Base-by-base conservation (phyloP, 148 eudicot species). In the Fagopyrum esculentum region DNA sequence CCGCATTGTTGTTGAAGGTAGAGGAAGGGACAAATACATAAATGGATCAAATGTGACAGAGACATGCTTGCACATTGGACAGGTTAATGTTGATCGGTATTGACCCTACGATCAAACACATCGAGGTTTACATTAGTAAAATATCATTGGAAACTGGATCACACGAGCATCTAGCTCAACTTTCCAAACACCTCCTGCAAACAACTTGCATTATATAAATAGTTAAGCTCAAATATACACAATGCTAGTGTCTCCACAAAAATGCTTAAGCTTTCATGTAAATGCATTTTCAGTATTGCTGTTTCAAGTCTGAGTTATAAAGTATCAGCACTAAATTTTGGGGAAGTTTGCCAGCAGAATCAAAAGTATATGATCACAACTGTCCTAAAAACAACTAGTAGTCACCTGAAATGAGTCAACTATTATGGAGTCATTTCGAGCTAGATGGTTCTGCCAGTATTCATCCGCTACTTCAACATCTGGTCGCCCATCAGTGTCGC, bases 11-110 rank as follows among this genome's bases (percentile, higher is more conserved):
- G 95, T 82, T 69, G 88, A 81, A 80, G 97, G 97, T 76, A 93
- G 81, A 2, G 98, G 97, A 49, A 93, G 81, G 6, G 97, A 85
- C 57, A 93, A 80, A 77, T 89, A 89, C 94, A 88, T 84, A 78
- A 93, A 91, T 45, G 97, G 93, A 80, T 91, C 95, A 85, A 91
- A 91, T 74, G 86, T 91, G 9, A 85, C 56, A 26, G 98, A 93
- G 75, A 81, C 79, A 76, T 84, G 90, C 81, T 82, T 84, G 89
- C 98, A 93, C 74, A 81, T 69, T 9, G 95, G 93, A 75, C 98
- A 93, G 57, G 85, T 88, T 79, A 91, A 73, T 46, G 83, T 87
- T 19, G 98, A 93, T 12, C 91, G 84, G 77, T 82, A 91, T 81
- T 91, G 97, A 71, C 97, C 98, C 97, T 91, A 69, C 19, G 69